phyloP scores from a whole-genome alignment of 1,139 yeast genomes.

The Wickerhamomyces sp. region DNA sequence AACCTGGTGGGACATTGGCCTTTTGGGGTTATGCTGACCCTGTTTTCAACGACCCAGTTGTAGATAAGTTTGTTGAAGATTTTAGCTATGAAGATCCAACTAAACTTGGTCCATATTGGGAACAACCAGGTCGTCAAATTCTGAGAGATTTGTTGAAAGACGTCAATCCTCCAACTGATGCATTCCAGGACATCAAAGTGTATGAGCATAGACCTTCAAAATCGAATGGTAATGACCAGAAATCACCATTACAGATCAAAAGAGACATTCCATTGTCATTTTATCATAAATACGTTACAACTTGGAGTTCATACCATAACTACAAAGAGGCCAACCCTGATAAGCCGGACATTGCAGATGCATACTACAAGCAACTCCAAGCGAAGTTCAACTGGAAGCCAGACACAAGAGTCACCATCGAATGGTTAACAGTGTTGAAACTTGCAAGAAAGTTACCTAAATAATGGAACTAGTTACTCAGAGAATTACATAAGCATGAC shows the following conservation, averaged over 20 bases:
- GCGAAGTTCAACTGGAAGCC: slow-evolving; percentile 16
- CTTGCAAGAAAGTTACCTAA: slow-evolving; percentile 13
- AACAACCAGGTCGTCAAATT: slow-evolving; percentile 58
- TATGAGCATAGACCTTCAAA: slow-evolving; percentile 32
- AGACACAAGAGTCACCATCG: slow-evolving; percentile 13
- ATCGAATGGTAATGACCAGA: neutral
- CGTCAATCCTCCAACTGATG: slow-evolving; percentile 34
- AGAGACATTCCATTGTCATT: slow-evolving; percentile 34
- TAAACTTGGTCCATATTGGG: slow-evolving; percentile 62
- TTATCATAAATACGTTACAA: slow-evolving; percentile 45
- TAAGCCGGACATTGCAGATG: slow-evolving; percentile 17
- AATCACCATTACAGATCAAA: slow-evolving; percentile 20
- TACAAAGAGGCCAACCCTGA: slow-evolving; percentile 40
- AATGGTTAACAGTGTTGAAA: slow-evolving; percentile 20
- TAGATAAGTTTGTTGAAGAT: slow-evolving; percentile 30
- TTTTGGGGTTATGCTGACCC: slow-evolving; percentile 77
- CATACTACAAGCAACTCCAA: slow-evolving; percentile 11
- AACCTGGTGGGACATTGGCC: slow-evolving; percentile 61
- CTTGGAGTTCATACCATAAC: slow-evolving; percentile 66
- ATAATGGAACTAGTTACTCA: too few species aligned
- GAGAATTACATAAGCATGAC: too few species aligned
- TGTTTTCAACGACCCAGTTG: slow-evolving; percentile 24
- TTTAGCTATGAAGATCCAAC: slow-evolving; percentile 32
- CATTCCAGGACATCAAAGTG: slow-evolving; percentile 34
- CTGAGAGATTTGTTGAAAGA: slow-evolving; percentile 40